Evolutionary conservation across 305 asterid species (phyloP), one percentile per base, ranked within the genome.

Genomic region (Rubia occidens): DNA sequence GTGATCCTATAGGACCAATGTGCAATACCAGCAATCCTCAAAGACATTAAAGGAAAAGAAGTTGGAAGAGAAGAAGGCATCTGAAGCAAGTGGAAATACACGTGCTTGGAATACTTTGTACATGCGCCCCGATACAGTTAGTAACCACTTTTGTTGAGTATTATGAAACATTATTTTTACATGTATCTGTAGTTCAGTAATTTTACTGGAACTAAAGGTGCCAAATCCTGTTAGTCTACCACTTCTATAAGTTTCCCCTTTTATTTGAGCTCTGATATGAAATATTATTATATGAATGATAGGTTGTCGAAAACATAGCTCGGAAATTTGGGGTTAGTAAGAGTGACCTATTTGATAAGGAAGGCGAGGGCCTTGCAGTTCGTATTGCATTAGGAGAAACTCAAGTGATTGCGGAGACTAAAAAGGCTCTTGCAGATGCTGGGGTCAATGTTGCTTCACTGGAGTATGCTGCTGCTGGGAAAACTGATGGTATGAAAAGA

Each of bases 311-410:
- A 83, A 87, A 93, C 81, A 80, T 90, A 78, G 89, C 97, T 40
- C 81, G 97, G 60, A 93, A 85, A 78, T 85, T 82, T 77, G 96
- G 98, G 64, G 85, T 87, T 72, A 86, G 91, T 84, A 93, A 93
- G 83, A 81, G 89, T 74, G 97, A 88, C 78, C 80, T 93, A 40
- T 84, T 93, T 42, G 96, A 88, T 78, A 86, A 81, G 82, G 97
- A 93, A 80, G 87, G 87, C 47, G 82, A 82, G 75, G 96, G 87
- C 76, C 85, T 87, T 77, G 96, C 97, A 49, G 96, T 87, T 37
- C 89, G 88, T 77, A 83, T 89, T 71, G 96, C 97, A 59, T 72
- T 88, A 83, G 98, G 96, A 66, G 98, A 93, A 83, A 88, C 97
- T 66, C 96, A 93, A 83, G 97, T 93, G 70, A 85, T 93, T 80